A percentile compares a stretch with the other conserved stretches of the same genome.
These are phyloP conservation scores for Diaporthe longicolla DNA, from an alignment of 2,329 filamentous ascomycete species.

Conservation along the genomic window DNA sequence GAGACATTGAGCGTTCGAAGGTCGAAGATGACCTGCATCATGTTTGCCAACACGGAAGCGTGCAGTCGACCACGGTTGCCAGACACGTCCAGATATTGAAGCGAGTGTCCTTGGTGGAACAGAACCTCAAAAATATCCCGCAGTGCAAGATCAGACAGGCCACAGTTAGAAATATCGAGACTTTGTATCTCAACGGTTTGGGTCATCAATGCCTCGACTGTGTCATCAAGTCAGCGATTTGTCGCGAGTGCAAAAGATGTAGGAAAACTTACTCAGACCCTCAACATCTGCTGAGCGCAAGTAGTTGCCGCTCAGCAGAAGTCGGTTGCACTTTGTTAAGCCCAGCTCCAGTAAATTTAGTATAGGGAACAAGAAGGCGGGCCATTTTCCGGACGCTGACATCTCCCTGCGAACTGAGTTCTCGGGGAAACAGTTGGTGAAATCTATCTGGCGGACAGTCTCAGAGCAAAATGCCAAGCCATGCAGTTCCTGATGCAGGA, in stretches of 20 bases:
- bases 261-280: constrained; percentile 59
- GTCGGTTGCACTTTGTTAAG: constrained; percentile 65
- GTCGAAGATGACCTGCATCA: constrained; percentile 59
- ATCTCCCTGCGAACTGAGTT: constrained; percentile 42
- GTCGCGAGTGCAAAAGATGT: constrained; percentile 31
- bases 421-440: constrained; percentile 59
- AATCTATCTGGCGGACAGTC: constrained; percentile 67
- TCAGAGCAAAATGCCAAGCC: constrained; percentile 69
- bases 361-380: constrained; percentile 57
- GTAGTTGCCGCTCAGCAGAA: constrained; percentile 65
- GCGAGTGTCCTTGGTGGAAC: constrained; percentile 58
- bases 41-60: constrained; percentile 60
- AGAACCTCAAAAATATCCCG: constrained; percentile 63
- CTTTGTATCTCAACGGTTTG: constrained; percentile 58
- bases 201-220: constrained; percentile 50
- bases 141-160: constrained; percentile 64
- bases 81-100: constrained; percentile 66
- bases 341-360: constrained; percentile 58
- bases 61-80: constrained; percentile 66
- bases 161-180: constrained; percentile 66
- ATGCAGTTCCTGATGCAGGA: constrained; percentile 70
- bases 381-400: constrained; percentile 34
- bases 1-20: constrained; percentile 65
- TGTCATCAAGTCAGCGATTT: not conserved
- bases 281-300: constrained; percentile 63